Percentiles rank a stretch among this genome's conserved stretches.
phyloP scores from a whole-genome alignment of 1,284 basidiomycete genomes.

The Ceratobasidium sp. region DNA sequence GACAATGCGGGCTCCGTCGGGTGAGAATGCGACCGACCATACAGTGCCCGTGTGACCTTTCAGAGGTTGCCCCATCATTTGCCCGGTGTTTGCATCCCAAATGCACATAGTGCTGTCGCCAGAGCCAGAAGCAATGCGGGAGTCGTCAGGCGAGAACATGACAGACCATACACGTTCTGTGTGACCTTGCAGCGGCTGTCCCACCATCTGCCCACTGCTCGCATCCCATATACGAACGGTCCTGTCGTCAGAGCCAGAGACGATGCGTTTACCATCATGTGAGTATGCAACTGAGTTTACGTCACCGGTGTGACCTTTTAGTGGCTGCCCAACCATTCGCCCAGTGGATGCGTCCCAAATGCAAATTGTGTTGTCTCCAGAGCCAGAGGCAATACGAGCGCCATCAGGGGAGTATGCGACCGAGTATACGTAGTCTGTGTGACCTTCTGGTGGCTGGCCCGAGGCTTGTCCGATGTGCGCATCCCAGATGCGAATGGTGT shows the following conservation, averaged over 20 bases:
- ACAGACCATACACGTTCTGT: constrained; percentile 24
- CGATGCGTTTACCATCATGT: constrained; percentile 34
- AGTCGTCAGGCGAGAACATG: constrained; percentile 29
- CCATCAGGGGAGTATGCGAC: neutral
- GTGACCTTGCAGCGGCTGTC: constrained; percentile 34
- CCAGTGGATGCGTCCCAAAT: constrained; percentile 45
- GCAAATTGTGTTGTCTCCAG: constrained; percentile 39
- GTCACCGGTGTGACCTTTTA: constrained; percentile 1
- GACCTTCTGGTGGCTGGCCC: constrained; percentile 1
- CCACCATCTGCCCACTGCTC: neutral
- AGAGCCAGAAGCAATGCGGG: constrained; percentile 34
- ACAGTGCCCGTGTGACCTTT: neutral
- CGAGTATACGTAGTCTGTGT: neutral
- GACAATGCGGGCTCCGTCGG: too few species aligned
- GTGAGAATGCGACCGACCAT: too few species aligned
- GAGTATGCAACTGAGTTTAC: constrained; percentile 21
- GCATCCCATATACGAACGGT: constrained; percentile 35
- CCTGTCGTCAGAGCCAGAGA: constrained; percentile 27
- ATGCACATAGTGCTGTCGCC: constrained; percentile 33
- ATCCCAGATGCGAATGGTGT: constrained; percentile 34
- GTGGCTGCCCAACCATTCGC: neutral
- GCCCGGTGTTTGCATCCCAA: constrained; percentile 21
- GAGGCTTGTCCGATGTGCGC: neutral
- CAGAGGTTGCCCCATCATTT: constrained; percentile 30
- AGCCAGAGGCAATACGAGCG: constrained; percentile 1